Conservation (phyloP, 1,284 basidiomycete species). For the Puccinia coronata region DNA sequence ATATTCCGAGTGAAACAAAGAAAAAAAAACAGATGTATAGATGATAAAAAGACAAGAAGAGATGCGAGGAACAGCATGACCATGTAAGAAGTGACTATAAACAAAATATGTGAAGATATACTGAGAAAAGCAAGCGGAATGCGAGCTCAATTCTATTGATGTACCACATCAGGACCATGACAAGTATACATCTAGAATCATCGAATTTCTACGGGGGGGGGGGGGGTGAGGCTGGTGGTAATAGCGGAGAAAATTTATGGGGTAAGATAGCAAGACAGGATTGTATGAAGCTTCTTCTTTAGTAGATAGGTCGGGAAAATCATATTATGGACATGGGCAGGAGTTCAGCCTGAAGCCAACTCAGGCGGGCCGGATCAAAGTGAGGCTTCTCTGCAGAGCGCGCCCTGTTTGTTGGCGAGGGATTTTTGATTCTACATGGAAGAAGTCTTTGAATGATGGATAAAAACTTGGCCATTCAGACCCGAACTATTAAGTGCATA, state of each 20-base stretch:
- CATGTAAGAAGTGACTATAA: not conserved
- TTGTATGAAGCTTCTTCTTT: not conserved
- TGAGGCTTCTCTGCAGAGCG: not conserved
- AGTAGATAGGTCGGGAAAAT: not conserved
- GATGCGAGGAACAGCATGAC: not conserved
- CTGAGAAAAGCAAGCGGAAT: not conserved
- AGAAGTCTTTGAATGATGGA: not conserved
- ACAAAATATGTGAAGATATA: not conserved
- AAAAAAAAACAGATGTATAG: not conserved
- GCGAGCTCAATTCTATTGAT: conserved; percentile 11
- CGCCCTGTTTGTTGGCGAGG: not conserved
- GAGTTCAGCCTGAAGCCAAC: not conserved
- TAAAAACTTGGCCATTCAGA: not conserved
- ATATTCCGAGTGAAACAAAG: not conserved
- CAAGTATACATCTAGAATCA: conserved; percentile 21
- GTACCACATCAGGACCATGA: conserved; percentile 6
- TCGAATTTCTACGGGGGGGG: conserved; percentile 7
- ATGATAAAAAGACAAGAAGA: not conserved
- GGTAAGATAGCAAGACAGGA: not conserved
- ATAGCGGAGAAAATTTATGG: conserved; percentile 13
- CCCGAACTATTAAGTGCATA: not conserved
- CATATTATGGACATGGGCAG: not conserved
- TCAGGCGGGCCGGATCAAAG: not conserved
- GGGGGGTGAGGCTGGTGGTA: not conserved
- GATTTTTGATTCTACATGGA: not conserved